These are phyloP conservation scores for Daldinia eschscholtzii DNA, from an alignment of 2,329 filamentous ascomycete species.

Conservation along the genomic window DNA sequence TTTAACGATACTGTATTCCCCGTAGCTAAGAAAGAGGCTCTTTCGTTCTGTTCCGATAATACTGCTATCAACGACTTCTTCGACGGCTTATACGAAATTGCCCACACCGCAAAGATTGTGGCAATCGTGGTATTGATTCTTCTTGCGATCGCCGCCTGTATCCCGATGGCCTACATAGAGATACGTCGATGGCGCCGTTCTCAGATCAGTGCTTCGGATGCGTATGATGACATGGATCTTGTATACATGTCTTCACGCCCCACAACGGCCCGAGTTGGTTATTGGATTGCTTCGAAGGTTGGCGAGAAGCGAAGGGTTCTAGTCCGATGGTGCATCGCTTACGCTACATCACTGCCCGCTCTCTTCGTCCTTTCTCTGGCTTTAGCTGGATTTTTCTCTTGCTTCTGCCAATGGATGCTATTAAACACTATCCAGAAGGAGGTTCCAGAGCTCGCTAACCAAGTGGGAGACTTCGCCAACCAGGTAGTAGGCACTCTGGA, in stretches of 20 bases:
- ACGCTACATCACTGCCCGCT: conserved; percentile 85
- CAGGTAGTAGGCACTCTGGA: conserved; percentile 80
- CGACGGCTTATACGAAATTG: conserved; percentile 73
- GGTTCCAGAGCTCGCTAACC: conserved; percentile 77
- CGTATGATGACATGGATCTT: conserved; percentile 85
- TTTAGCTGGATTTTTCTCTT: conserved; percentile 83
- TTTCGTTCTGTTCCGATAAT: conserved; percentile 91
- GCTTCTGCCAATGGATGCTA: conserved; percentile 85
- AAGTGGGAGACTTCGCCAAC: conserved; percentile 84
- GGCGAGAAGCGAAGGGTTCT: conserved; percentile 69
- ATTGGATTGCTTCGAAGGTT: conserved; percentile 38
- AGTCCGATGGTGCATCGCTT: conserved; percentile 85
- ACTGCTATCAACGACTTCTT: conserved; percentile 88
- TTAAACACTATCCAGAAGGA: conserved; percentile 79
- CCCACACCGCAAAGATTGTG: conserved; percentile 76
- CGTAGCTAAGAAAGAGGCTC: conserved; percentile 81
- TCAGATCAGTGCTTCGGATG: conserved; percentile 74
- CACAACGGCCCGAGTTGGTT: conserved; percentile 74
- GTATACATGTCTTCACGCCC: conserved; percentile 89
- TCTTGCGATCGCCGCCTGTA: conserved; percentile 77
- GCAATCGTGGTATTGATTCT: conserved; percentile 82
- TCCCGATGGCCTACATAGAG: conserved; percentile 85
- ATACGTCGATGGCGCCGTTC: conserved; percentile 80
- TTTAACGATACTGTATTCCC: conserved; percentile 86
- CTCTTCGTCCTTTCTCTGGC: conserved; percentile 89